Evolutionary conservation across 345 rosid species (phyloP).

Genomic region (Erysimum cheiranthoides): DNA sequence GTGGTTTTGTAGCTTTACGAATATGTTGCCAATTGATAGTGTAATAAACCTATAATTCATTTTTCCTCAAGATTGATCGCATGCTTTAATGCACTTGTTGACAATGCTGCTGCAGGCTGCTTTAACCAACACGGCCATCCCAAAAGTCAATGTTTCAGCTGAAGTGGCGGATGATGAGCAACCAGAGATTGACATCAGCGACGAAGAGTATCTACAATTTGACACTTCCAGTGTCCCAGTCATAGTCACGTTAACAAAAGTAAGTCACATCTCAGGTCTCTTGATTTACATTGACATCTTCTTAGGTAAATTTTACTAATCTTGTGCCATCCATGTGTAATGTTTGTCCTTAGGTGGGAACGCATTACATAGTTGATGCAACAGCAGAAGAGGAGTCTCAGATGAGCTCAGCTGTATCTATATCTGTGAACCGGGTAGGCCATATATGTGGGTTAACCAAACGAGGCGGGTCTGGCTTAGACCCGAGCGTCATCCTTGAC

Average conservation of each 20-base stretch:
- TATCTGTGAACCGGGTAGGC: constrained; percentile 73
- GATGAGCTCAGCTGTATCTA: constrained; percentile 87
- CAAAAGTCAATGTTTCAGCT: constrained; percentile 70
- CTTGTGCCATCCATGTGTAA: neutral
- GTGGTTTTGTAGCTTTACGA: constrained; percentile 9
- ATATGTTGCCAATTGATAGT: constrained; percentile 17
- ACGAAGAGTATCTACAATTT: constrained; percentile 88
- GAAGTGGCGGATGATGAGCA: constrained; percentile 67
- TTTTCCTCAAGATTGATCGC: neutral
- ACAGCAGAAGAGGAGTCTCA: constrained; percentile 95
- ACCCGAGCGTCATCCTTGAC: constrained; percentile 80
- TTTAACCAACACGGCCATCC: constrained; percentile 87
- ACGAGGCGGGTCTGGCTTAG: constrained; percentile 85
- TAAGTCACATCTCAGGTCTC: constrained; percentile 22
- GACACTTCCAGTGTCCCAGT: constrained; percentile 79
- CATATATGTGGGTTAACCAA: constrained; percentile 80
- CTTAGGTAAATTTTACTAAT: neutral
- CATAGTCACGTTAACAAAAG: constrained; percentile 83
- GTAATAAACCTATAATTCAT: neutral
- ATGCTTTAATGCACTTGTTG: constrained; percentile 19
- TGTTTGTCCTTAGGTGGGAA: constrained; percentile 60
- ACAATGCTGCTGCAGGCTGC: constrained; percentile 70
- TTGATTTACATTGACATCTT: constrained; percentile 10
- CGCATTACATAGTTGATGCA: constrained; percentile 81
- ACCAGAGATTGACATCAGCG: constrained; percentile 92